Percentiles rank a stretch among this genome's conserved stretches.
These are phyloP conservation scores for Monilinia fructicola DNA, from an alignment of 2,329 filamentous ascomycete species.

Conservation along the genomic window DNA sequence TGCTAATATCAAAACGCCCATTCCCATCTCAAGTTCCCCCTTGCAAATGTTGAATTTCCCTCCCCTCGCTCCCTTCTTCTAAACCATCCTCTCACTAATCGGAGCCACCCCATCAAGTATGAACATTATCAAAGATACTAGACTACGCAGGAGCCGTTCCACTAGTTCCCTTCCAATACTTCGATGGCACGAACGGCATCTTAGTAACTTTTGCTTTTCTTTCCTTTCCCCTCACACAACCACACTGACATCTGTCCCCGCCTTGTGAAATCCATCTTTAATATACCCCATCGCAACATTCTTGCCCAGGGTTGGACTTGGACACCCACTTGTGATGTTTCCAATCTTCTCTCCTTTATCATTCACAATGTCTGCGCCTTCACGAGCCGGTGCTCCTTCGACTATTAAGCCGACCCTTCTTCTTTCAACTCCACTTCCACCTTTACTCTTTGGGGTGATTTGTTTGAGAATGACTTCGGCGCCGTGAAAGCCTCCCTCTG, in stretches of 20 bases:
- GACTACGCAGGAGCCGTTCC: conserved; percentile 10
- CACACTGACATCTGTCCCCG: conserved; percentile 64
- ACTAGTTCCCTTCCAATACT: conserved; percentile 51
- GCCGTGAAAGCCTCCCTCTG: conserved; percentile 76
- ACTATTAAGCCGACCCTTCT: conserved; percentile 80
- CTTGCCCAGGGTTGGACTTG: conserved; percentile 79
- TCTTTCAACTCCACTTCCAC: conserved; percentile 66
- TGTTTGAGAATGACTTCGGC: conserved; percentile 75
- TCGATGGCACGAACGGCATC: conserved; percentile 70
- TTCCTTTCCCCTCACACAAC: conserved; percentile 65
- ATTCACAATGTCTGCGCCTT: conserved; percentile 76
- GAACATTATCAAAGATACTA: not conserved
- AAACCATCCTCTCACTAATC: not conserved
- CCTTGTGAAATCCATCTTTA: conserved; percentile 65
- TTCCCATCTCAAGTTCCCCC: not conserved
- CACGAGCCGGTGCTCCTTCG: conserved; percentile 83
- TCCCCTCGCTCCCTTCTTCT: not conserved
- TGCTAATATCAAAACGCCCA: conserved; percentile 5
- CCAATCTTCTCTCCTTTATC: conserved; percentile 69
- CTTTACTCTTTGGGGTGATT: conserved; percentile 70
- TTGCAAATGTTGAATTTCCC: conserved; percentile 7
- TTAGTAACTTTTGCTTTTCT: conserved; percentile 65
- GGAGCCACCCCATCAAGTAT: conserved; percentile 3
- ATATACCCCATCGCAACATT: conserved; percentile 95
- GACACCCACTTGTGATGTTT: conserved; percentile 82